phyloP scores from a whole-genome alignment of 805 yeast species.

The Cyberlindnera galapagoensis region DNA sequence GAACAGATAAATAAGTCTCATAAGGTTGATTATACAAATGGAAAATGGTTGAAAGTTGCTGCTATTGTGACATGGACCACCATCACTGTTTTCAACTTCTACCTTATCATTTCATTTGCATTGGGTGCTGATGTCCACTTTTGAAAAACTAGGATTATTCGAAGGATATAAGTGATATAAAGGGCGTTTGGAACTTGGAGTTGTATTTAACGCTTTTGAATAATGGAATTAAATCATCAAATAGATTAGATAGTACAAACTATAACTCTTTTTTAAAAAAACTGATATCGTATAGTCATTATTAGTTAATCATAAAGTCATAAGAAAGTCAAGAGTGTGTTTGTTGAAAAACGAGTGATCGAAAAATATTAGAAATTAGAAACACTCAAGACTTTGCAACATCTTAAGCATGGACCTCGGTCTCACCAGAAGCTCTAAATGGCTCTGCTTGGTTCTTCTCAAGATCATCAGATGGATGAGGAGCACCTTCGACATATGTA shows the following conservation, averaged over 20 bases:
- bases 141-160: slow-evolving; percentile 15
- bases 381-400: slow-evolving; percentile 1
- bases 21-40: slow-evolving; percentile 65
- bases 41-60: slow-evolving; percentile 41
- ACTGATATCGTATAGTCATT: too few species aligned
- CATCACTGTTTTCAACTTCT: slow-evolving; percentile 65
- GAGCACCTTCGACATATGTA: slow-evolving; percentile 7
- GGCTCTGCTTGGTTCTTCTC: slow-evolving; percentile 15
- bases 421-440: slow-evolving; percentile 30
- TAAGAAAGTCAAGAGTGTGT: too few species aligned
- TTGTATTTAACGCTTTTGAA: too few species aligned
- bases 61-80: slow-evolving; percentile 65
- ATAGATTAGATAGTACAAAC: not conserved
- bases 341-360: not conserved
- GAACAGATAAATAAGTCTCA: slow-evolving; percentile 14
- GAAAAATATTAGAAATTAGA: not conserved
- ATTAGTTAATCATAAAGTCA: too few species aligned
- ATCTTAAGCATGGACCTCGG: slow-evolving; percentile 23
- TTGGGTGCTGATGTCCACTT: slow-evolving; percentile 48
- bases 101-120: slow-evolving; percentile 48
- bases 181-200: too few species aligned
- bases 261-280: too few species aligned
- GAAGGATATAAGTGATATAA: too few species aligned
- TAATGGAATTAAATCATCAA: too few species aligned
- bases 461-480: slow-evolving; percentile 9